Conservation (phyloP, 2,329 filamentous ascomycete species). For the Aspergillus ruber region DNA sequence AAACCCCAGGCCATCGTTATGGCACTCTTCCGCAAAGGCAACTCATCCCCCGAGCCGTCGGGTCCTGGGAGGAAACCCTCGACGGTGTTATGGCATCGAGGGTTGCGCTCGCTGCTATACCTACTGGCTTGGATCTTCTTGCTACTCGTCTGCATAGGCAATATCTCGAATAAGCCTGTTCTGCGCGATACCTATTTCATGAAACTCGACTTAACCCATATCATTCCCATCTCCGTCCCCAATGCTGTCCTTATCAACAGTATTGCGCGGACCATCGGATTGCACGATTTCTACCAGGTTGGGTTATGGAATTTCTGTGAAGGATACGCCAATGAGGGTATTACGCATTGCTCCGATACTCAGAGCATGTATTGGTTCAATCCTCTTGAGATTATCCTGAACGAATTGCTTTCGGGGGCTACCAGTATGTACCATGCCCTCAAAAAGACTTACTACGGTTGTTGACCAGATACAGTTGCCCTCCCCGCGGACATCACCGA, state of each 20-base stretch:
- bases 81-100: conserved; percentile 51
- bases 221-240: conserved; percentile 67
- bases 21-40: conserved; percentile 17
- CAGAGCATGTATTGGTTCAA: conserved; percentile 81
- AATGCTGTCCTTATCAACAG: conserved; percentile 75
- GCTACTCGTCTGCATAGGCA: conserved; percentile 73
- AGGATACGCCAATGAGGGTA: conserved; percentile 63
- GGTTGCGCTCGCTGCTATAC: conserved; percentile 63
- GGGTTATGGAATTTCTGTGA: conserved; percentile 91
- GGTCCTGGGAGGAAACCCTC: conserved; percentile 22
- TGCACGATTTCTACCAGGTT: conserved; percentile 92
- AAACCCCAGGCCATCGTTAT: not conserved
- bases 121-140: conserved; percentile 70
- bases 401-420: conserved; percentile 73
- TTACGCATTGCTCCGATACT: conserved; percentile 69
- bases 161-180: conserved; percentile 56
- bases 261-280: conserved; percentile 74
- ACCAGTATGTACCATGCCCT: conserved; percentile 49
- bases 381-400: conserved; percentile 72
- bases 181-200: conserved; percentile 74
- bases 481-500: conserved; percentile 67
- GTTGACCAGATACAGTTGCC: conserved; percentile 48
- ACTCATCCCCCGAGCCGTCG: conserved; percentile 13
- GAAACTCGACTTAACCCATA: conserved; percentile 72
- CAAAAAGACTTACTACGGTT: not conserved